phyloP scores from a whole-genome alignment of 2,329 filamentous ascomycete genomes.

The Epichloe sp. region DNA sequence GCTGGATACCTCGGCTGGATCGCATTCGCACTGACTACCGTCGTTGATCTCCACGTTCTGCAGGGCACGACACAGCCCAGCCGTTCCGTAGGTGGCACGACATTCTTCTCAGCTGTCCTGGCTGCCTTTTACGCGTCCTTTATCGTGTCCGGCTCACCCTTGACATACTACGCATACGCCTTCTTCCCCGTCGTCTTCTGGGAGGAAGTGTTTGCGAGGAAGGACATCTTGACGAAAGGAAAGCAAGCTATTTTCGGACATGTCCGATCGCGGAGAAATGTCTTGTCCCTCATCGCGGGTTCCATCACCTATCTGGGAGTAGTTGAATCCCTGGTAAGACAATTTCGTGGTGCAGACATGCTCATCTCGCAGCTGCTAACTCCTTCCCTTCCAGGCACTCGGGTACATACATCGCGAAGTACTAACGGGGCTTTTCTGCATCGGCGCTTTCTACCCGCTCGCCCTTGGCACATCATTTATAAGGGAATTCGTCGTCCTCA shows the following conservation, averaged over 20 bases:
- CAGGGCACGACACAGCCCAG: slow-evolving; percentile 28
- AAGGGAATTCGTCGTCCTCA: too few species aligned
- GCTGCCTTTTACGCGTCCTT: slow-evolving; percentile 67
- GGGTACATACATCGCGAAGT: slow-evolving; percentile 78
- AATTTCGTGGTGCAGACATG: too few species aligned
- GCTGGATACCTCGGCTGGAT: slow-evolving; percentile 95
- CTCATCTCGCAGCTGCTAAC: too few species aligned
- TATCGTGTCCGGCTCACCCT: slow-evolving; percentile 62
- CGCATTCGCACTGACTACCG: slow-evolving; percentile 76
- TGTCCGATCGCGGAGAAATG: too few species aligned
- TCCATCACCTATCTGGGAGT: too few species aligned
- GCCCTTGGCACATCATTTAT: slow-evolving; percentile 27
- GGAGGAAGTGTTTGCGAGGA: slow-evolving; percentile 56
- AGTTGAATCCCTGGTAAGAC: slow-evolving; percentile 51
- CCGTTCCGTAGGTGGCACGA: slow-evolving; percentile 40
- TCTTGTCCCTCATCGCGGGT: too few species aligned
- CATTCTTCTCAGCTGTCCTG: slow-evolving; percentile 65
- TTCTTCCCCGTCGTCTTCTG: background rate
- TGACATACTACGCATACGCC: slow-evolving; percentile 73
- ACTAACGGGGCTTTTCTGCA: slow-evolving; percentile 59
- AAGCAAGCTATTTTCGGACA: too few species aligned
- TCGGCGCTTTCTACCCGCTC: too few species aligned
- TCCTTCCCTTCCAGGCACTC: too few species aligned
- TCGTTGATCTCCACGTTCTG: slow-evolving; percentile 44
- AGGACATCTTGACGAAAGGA: slow-evolving; percentile 31